These are phyloP conservation scores for Acer saccharum DNA, from an alignment of 345 rosid species.

Conservation along the genomic window DNA sequence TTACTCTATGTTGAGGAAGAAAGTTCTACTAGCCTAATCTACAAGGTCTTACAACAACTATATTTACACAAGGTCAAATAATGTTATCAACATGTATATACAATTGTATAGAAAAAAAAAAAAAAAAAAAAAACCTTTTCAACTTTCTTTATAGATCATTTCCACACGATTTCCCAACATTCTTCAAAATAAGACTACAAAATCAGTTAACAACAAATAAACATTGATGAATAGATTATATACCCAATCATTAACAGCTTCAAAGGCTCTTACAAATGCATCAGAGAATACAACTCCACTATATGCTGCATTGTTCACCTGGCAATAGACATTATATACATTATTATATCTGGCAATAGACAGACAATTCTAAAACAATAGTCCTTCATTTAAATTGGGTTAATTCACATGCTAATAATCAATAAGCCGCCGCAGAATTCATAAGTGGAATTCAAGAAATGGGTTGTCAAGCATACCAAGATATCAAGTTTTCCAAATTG, in stretches of 20 bases:
- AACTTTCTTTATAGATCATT: too few relatives aligned
- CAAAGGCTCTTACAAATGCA: neutral
- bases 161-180: too few relatives aligned
- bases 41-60: neutral
- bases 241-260: constrained; percentile 11
- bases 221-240: neutral
- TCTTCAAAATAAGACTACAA: too few relatives aligned
- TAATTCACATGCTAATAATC: too few relatives aligned
- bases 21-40: neutral
- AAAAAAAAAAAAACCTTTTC: too few relatives aligned
- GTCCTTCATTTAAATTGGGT: neutral
- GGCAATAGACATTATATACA: neutral
- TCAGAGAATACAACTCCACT: constrained; percentile 20
- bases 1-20: neutral
- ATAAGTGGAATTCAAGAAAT: neutral
- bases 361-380: neutral
- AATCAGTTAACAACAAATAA: too few relatives aligned
- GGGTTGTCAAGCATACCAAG: constrained; percentile 16
- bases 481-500: constrained; percentile 33
- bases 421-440: too few relatives aligned
- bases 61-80: too few relatives aligned
- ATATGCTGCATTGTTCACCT: constrained; percentile 35
- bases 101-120: too few relatives aligned
- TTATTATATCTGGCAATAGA: too few relatives aligned
- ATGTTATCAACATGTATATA: too few relatives aligned